These are phyloP conservation scores for Raddia distichophylla DNA, from an alignment of 176 grass and related monocot species.

Conservation along the genomic window DNA sequence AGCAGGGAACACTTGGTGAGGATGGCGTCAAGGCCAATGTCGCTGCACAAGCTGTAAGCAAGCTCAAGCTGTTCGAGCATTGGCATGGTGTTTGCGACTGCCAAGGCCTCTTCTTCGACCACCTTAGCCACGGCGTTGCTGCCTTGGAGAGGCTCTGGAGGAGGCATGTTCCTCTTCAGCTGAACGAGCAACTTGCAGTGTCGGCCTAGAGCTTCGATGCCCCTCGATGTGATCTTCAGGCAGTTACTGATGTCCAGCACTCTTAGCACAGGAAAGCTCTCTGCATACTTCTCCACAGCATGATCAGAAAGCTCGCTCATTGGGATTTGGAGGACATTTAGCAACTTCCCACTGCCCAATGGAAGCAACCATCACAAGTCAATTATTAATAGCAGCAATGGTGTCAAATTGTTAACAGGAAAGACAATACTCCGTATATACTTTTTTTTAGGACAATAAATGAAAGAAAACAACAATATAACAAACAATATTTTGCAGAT, in stretches of 20 bases:
- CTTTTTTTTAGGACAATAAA: neutral
- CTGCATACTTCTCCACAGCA: slow-evolving; percentile 38
- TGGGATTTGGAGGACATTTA: slow-evolving; percentile 61
- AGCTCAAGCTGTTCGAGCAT: slow-evolving; percentile 54
- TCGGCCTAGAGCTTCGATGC: slow-evolving; percentile 53
- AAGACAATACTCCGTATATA: no score
- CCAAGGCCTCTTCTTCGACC: slow-evolving; percentile 45
- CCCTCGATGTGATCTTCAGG: slow-evolving; percentile 46
- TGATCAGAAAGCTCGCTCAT: slow-evolving; percentile 59
- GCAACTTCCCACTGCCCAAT: slow-evolving; percentile 44
- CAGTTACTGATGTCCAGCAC: slow-evolving; percentile 65
- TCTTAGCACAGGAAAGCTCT: slow-evolving; percentile 38
- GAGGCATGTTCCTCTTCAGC: slow-evolving; percentile 67
- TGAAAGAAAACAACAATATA: neutral
- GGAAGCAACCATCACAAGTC: neutral
- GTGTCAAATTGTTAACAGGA: neutral
- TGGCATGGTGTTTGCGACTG: slow-evolving; percentile 51
- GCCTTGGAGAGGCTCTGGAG: slow-evolving; percentile 26
- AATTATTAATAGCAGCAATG: neutral
- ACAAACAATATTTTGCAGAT: neutral
- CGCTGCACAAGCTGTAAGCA: slow-evolving; percentile 59
- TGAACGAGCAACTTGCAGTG: slow-evolving; percentile 53
- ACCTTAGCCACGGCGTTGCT: slow-evolving; percentile 32
- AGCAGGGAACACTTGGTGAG: slow-evolving; percentile 49
- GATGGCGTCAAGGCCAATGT: slow-evolving; percentile 43